A percentile compares a stretch with the other conserved stretches of the same genome.
Evolutionary conservation across 2,329 filamentous ascomycete genomes (phyloP).

Genomic region (Endothia cerciana): DNA sequence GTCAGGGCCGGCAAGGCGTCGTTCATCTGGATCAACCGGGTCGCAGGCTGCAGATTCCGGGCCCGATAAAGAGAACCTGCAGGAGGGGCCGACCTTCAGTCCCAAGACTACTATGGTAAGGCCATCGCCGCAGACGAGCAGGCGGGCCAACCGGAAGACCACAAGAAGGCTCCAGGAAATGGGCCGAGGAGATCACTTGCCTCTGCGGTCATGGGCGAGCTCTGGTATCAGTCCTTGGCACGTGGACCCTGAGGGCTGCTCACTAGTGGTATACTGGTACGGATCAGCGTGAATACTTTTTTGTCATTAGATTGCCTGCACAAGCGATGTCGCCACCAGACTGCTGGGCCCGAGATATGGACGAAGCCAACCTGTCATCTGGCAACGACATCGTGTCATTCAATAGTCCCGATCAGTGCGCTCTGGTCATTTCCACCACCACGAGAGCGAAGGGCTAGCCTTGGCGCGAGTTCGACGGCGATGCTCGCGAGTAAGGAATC

Average conservation of each 20-base stretch:
- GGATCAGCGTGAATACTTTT: conserved; percentile 28
- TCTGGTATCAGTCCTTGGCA: conserved; percentile 12
- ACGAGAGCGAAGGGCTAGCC: neutral
- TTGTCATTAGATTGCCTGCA: conserved; percentile 17
- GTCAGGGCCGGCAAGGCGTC: conserved; percentile 1
- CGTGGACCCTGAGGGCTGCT: neutral
- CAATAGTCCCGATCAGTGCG: no score
- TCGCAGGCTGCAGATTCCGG: conserved; percentile 4
- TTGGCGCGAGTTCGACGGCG: neutral
- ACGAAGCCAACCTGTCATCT: neutral
- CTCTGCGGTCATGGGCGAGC: neutral
- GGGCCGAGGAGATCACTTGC: neutral
- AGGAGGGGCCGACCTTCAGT: conserved; percentile 9
- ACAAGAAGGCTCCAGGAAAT: neutral
- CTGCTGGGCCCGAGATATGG: conserved; percentile 15
- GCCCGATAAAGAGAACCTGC: neutral
- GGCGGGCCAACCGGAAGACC: conserved; percentile 4
- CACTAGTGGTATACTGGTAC: neutral
- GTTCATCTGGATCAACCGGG: neutral
- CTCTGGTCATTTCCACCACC: neutral
- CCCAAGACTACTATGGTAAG: neutral
- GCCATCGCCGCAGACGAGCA: neutral
- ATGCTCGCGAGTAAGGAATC: neutral
- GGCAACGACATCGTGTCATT: no score
- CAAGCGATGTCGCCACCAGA: conserved; percentile 24